Percentiles rank a stretch among this genome's conserved stretches.
Conservation (phyloP, 106 monocot species). For the Acorus gramineus region DNA sequence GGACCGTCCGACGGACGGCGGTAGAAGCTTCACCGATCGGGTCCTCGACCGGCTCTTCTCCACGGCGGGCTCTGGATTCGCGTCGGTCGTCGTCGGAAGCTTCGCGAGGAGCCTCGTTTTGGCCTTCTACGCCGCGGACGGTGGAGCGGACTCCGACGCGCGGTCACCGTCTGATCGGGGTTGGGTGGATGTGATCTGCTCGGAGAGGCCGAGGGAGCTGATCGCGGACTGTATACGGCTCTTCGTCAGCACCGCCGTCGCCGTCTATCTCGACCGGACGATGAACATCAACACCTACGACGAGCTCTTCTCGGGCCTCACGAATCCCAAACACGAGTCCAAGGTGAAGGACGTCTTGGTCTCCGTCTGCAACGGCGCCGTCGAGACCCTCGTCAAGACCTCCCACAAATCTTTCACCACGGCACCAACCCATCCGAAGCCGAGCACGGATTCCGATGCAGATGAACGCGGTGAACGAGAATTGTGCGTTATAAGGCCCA, state of each 20-base stretch:
- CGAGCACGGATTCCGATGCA: not conserved
- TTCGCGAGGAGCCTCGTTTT: slow-evolving; percentile 52
- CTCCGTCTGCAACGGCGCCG: slow-evolving; percentile 49
- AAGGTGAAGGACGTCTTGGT: slow-evolving; percentile 57
- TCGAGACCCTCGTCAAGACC: slow-evolving; percentile 62
- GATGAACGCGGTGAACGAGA: not conserved
- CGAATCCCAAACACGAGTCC: slow-evolving; percentile 48
- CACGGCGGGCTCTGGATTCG: slow-evolving; percentile 36
- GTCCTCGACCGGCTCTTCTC: slow-evolving; percentile 49
- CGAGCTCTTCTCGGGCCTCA: slow-evolving; percentile 51
- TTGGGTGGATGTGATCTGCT: slow-evolving; percentile 38
- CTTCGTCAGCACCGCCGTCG: slow-evolving; percentile 53
- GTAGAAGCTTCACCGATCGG: slow-evolving; percentile 23
- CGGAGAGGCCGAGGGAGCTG: slow-evolving; percentile 22
- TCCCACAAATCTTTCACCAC: slow-evolving; percentile 20
- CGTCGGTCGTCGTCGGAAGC: slow-evolving; percentile 46
- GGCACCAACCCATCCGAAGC: slow-evolving; percentile 18
- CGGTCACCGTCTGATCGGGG: slow-evolving; percentile 1
- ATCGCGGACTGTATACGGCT: slow-evolving; percentile 32
- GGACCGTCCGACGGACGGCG: no score
- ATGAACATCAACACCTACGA: slow-evolving; percentile 62
- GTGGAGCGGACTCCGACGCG: not conserved
- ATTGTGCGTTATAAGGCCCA: no score
- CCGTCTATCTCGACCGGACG: slow-evolving; percentile 62
- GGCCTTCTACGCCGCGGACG: slow-evolving; percentile 11